Evolutionary conservation across 306 rosid genomes (phyloP).

Genomic region (Canavalia gladiata): DNA sequence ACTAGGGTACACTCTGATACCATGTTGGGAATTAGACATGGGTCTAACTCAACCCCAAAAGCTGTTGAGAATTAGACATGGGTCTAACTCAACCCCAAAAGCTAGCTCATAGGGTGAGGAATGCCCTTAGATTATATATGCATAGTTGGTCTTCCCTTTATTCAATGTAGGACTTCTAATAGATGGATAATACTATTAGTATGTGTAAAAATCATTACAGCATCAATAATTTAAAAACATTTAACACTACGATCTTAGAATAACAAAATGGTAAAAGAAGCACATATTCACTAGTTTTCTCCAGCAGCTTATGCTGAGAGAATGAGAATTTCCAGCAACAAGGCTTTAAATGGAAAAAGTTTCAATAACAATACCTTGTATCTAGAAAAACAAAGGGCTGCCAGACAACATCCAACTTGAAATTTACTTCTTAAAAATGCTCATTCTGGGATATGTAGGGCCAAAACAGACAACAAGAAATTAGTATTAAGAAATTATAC

Average conservation of each 20-base stretch:
- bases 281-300: conserved; percentile 16
- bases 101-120: too few relatives aligned
- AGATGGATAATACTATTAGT: too few relatives aligned
- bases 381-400: conserved; percentile 21
- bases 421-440: conserved; percentile 35
- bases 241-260: not conserved
- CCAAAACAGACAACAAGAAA: conserved; percentile 40
- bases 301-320: conserved; percentile 7
- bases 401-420: conserved; percentile 41
- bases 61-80: too few relatives aligned
- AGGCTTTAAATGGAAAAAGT: conserved; percentile 25
- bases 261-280: not conserved
- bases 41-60: too few relatives aligned
- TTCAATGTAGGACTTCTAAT: too few relatives aligned
- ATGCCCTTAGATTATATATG: too few relatives aligned
- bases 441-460: conserved; percentile 46
- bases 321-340: conserved; percentile 33
- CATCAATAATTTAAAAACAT: not conserved
- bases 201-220: not conserved
- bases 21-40: too few relatives aligned
- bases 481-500: conserved; percentile 39
- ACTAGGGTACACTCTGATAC: too few relatives aligned
- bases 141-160: too few relatives aligned
- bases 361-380: conserved; percentile 16
- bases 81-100: too few relatives aligned